A percentile compares a stretch with the other conserved stretches of the same genome.
Evolutionary conservation across 257 asterid species (phyloP).

Genomic region (Solanum rostratum): DNA sequence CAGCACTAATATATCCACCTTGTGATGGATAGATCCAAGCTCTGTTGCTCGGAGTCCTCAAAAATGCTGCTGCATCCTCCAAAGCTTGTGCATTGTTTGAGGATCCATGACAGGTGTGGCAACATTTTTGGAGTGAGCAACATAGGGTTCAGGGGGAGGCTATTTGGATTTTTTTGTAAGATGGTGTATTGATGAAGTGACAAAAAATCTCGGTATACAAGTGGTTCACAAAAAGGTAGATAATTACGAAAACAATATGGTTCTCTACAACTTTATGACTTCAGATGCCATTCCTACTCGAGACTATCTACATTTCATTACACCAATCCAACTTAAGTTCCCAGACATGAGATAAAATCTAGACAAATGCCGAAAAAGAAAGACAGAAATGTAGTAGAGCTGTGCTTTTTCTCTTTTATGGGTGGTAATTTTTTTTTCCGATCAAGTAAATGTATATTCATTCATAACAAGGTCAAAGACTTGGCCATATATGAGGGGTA

Average conservation of each 20-base stretch:
- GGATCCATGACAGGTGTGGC: background rate
- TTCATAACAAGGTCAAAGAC: background rate
- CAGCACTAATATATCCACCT: background rate
- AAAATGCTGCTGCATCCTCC: background rate
- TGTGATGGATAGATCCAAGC: background rate
- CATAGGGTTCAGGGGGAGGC: background rate
- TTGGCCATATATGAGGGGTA: background rate
- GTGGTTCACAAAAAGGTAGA: background rate
- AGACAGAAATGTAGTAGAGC: background rate
- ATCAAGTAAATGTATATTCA: background rate
- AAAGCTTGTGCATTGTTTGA: background rate
- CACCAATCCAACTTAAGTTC: background rate
- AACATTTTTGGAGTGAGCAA: background rate
- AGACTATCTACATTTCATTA: background rate
- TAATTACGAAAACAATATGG: background rate
- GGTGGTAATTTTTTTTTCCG: too few species aligned
- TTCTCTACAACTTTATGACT: background rate
- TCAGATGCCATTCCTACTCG: background rate
- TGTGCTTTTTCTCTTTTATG: background rate
- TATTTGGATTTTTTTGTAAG: background rate
- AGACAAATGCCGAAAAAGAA: background rate
- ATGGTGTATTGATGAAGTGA: background rate
- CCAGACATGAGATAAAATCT: background rate
- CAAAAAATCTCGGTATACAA: background rate
- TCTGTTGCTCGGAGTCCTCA: background rate